Base-by-base conservation (phyloP, 345 rosid genomes). In the Anastatica hierochuntica region DNA sequence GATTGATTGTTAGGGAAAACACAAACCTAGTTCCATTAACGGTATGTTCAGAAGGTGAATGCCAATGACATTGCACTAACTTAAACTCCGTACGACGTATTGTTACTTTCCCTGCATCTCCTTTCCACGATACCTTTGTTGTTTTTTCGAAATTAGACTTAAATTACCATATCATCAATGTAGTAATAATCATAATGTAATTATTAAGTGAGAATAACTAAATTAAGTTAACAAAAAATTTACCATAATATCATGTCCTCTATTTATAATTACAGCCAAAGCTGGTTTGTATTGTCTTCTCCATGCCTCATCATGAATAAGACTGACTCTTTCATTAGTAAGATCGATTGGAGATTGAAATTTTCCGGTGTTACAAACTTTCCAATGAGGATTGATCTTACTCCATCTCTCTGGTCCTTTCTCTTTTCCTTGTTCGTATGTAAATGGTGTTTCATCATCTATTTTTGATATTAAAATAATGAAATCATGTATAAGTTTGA, bases 311-410 rank as follows among this genome's bases (percentile, higher is more conserved):
- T 8, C 23, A 10, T 67, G 62, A 18, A 56, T 13, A 31, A 59
- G 15, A 14, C 69, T 40, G 10, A 70, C 76, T 39, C 69, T 62
- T 45, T 31, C 23, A n/a, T 39, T 4, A 0, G 66, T 54, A 19
- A 84, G 57, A 69, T 85, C 90, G 41, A 82, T 75, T 0, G 92
- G 92, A 41, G 97, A 88, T 52, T 88, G 97, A 26, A 54, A 33
- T 15, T 58, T 75, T 44, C 97, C 95, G 0, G 21, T 43, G 14
- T 37, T 64, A 40, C 97, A 88, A 31, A 17, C 33, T 65, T 35
- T 11, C 94, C 96, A 88, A 0, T 70, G 17, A 1, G 78, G 80
- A 10, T 76, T 34, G 0, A 82, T 8, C 10, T 64, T 21, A 4
- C 82, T 73, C 94, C 94, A 82, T 14, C 40, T 36, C 3, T 24